Evolutionary conservation across 2,329 filamentous ascomycete species (phyloP).

Genomic region (Ophiobolus disseminans): DNA sequence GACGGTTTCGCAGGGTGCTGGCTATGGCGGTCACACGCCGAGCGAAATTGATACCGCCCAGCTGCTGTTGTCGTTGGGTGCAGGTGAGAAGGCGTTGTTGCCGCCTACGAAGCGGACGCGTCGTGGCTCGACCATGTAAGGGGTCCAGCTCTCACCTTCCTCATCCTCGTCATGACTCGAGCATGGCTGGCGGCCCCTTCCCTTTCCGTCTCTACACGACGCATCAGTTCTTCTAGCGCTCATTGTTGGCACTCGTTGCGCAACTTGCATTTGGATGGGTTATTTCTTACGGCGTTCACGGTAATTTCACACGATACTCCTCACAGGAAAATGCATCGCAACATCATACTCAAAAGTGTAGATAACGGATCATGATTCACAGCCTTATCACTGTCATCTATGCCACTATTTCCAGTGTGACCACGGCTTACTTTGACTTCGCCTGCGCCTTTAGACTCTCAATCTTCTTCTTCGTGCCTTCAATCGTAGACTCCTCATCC

Average conservation of each 20-base stretch:
- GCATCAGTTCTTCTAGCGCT: conserved; percentile 15
- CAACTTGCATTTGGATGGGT: conserved; percentile 8
- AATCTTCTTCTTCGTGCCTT: conserved; percentile 28
- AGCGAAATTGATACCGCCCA: conserved; percentile 47
- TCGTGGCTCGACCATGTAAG: conserved; percentile 30
- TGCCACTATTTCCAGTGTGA: not conserved
- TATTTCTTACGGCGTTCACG: conserved; percentile 1
- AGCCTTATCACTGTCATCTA: not conserved
- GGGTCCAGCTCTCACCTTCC: conserved; percentile 5
- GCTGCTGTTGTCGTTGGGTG: conserved; percentile 42
- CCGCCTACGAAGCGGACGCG: conserved; percentile 39
- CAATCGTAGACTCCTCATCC: conserved; percentile 37
- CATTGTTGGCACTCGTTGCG: conserved; percentile 21
- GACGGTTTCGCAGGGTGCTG: not conserved
- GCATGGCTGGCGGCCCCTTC: conserved; percentile 8
- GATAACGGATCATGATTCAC: not conserved
- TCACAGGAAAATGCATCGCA: not conserved
- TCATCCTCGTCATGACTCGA: too few species aligned
- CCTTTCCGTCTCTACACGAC: conserved; percentile 11
- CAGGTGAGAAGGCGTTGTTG: conserved; percentile 27
- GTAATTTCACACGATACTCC: not conserved
- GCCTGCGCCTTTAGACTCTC: conserved; percentile 34
- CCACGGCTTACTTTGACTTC: conserved; percentile 23
- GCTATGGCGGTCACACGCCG: conserved; percentile 13
- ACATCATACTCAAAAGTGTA: conserved; percentile 12